A percentile compares a stretch with the other conserved stretches of the same genome.
phyloP scores from a whole-genome alignment of 352 stramenopile genomes.

The Pythium oligandrum region DNA sequence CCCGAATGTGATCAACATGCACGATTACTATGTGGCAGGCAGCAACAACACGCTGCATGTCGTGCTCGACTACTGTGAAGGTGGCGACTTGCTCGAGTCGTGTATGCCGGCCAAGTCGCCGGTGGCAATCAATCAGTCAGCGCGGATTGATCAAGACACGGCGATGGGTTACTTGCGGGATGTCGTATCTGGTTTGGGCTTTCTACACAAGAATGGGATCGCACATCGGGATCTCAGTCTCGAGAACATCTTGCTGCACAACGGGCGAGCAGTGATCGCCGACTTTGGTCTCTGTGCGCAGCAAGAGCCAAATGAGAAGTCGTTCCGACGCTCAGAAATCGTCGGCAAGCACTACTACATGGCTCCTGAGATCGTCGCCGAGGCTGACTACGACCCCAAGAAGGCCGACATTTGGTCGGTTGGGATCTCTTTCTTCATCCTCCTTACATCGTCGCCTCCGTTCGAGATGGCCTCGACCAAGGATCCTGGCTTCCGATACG shows the following conservation, averaged over 20 bases:
- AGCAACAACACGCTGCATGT: slow-evolving; percentile 45
- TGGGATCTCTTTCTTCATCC: slow-evolving; percentile 93
- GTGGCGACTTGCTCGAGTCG: slow-evolving; percentile 64
- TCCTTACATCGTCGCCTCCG: slow-evolving; percentile 90
- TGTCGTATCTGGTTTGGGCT: slow-evolving; percentile 56
- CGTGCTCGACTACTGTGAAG: slow-evolving; percentile 76
- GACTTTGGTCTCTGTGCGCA: slow-evolving; percentile 69
- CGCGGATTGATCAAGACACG: slow-evolving; percentile 32
- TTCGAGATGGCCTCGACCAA: slow-evolving; percentile 85
- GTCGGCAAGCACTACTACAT: slow-evolving; percentile 97
- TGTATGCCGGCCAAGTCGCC: slow-evolving; percentile 21
- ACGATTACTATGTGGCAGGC: slow-evolving; percentile 58
- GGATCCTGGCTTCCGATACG: slow-evolving; percentile 87
- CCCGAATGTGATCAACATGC: slow-evolving; percentile 68
- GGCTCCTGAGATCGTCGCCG: slow-evolving; percentile 89
- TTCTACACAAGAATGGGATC: slow-evolving; percentile 66
- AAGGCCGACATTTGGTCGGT: slow-evolving; percentile 91
- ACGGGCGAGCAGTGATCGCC: slow-evolving; percentile 51
- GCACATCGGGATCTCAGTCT: slow-evolving; percentile 94
- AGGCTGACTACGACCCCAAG: slow-evolving; percentile 89
- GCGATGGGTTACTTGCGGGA: slow-evolving; percentile 61
- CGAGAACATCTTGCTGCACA: slow-evolving; percentile 94
- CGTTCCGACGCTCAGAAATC: slow-evolving; percentile 50
- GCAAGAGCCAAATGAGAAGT: slow-evolving; percentile 40
- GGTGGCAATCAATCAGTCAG: slow-evolving; percentile 3